Evolutionary conservation across 2,329 filamentous ascomycete genomes (phyloP).

Genomic region (Aspergillus ochraceus): DNA sequence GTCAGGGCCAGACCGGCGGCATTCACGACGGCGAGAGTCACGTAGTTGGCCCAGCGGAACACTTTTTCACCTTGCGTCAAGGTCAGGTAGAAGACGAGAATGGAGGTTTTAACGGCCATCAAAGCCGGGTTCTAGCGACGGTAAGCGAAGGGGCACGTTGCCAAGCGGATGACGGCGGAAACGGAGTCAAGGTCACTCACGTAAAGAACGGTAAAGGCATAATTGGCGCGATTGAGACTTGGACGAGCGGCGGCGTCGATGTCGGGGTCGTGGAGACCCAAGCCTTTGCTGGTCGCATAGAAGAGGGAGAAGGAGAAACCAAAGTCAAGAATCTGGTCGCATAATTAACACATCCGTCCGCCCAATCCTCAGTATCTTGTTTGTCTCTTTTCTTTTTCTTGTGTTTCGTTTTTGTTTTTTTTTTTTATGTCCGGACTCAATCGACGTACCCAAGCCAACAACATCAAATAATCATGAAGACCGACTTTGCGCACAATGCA

Average conservation of each 20-base stretch:
- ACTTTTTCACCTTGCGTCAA: slow-evolving; percentile 76
- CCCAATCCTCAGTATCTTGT: not conserved
- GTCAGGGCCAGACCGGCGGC: slow-evolving; percentile 75
- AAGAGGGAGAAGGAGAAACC: slow-evolving; percentile 50
- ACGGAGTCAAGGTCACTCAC: slow-evolving; percentile 3
- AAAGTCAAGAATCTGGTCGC: slow-evolving; percentile 41
- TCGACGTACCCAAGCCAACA: slow-evolving; percentile 67
- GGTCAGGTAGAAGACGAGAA: slow-evolving; percentile 84
- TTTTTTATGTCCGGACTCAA: too few species aligned
- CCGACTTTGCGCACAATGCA: slow-evolving; percentile 70
- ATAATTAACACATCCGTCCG: slow-evolving; percentile 1
- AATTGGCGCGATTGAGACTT: slow-evolving; percentile 51
- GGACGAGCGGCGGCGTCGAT: slow-evolving; percentile 31
- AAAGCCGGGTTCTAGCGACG: slow-evolving; percentile 73
- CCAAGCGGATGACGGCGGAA: slow-evolving; percentile 3
- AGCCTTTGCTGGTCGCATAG: slow-evolving; percentile 43
- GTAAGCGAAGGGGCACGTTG: slow-evolving; percentile 6
- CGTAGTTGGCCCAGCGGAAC: slow-evolving; percentile 79
- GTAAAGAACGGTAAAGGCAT: slow-evolving; percentile 62
- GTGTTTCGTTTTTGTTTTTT: too few species aligned
- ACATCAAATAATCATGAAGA: slow-evolving; percentile 79
- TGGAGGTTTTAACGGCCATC: slow-evolving; percentile 91
- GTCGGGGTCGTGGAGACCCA: slow-evolving; percentile 44
- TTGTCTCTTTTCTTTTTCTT: too few species aligned
- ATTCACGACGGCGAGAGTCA: slow-evolving; percentile 75